These are phyloP conservation scores for Sindora glabra DNA, from an alignment of 306 rosid species.

Conservation along the genomic window DNA sequence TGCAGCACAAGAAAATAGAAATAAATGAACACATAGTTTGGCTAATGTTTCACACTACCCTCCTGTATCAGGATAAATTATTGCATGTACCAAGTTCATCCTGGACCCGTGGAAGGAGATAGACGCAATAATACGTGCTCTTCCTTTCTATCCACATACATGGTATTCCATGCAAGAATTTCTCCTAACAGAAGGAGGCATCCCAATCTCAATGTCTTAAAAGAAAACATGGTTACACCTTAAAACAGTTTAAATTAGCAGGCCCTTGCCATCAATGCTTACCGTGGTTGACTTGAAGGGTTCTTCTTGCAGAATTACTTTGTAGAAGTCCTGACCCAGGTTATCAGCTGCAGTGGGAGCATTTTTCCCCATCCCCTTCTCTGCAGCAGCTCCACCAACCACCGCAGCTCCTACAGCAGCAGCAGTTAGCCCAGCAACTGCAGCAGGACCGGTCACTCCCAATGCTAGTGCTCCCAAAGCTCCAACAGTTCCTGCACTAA, in stretches of 20 bases:
- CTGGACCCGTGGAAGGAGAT: too few species aligned
- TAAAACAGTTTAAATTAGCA: too few species aligned
- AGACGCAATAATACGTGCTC: too few species aligned
- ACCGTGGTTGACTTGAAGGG: constrained; percentile 96
- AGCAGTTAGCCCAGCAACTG: constrained; percentile 79
- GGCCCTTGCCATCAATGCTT: constrained; percentile 19
- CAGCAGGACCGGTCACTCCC: constrained; percentile 79
- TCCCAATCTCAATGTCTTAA: neutral
- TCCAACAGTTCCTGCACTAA: constrained; percentile 75
- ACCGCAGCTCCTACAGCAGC: constrained; percentile 91
- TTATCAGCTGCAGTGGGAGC: constrained; percentile 67
- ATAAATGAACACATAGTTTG: too few species aligned
- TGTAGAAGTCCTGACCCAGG: constrained; percentile 81
- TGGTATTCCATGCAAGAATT: too few species aligned
- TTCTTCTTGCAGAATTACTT: constrained; percentile 68
- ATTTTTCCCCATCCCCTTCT: constrained; percentile 52
- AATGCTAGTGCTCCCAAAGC: constrained; percentile 74
- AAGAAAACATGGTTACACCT: too few species aligned
- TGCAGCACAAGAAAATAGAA: neutral
- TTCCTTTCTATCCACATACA: too few species aligned
- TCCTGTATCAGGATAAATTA: too few species aligned
- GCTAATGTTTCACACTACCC: too few species aligned
- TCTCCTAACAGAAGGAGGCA: neutral
- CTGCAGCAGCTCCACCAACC: constrained; percentile 66
- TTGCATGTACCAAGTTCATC: too few species aligned